Percentiles rank a stretch among this genome's conserved stretches.
These are phyloP conservation scores for Globisporangium viniferum DNA, from an alignment of 352 stramenopile genomes.

Conservation along the genomic window DNA sequence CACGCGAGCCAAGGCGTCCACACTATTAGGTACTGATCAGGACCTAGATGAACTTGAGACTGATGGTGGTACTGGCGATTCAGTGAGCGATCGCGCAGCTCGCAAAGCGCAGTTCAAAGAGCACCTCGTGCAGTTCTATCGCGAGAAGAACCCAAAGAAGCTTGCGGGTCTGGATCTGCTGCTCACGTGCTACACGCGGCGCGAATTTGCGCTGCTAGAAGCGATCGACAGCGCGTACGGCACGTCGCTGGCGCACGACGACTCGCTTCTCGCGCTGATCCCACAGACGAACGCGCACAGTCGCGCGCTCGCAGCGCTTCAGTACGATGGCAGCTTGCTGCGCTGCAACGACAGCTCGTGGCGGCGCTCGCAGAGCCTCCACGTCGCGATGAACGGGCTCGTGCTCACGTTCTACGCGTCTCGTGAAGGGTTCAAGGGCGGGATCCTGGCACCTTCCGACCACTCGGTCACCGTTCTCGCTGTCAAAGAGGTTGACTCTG, in stretches of 20 bases:
- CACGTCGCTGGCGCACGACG: slow-evolving; percentile 28
- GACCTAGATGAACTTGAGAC: not conserved
- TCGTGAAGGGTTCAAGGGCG: slow-evolving; percentile 56
- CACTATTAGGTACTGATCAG: not conserved
- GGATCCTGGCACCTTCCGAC: slow-evolving; percentile 12
- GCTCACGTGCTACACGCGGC: slow-evolving; percentile 40
- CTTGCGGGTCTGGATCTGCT: slow-evolving; percentile 45
- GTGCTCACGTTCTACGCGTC: slow-evolving; percentile 50
- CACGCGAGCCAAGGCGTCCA: slow-evolving; percentile 14
- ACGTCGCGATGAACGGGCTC: slow-evolving; percentile 46
- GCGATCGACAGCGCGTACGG: slow-evolving; percentile 47
- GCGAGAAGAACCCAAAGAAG: slow-evolving; percentile 50
- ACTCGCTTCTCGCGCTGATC: slow-evolving; percentile 29
- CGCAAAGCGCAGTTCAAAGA: slow-evolving; percentile 28
- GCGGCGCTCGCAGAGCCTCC: slow-evolving; percentile 35
- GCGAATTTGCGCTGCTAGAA: slow-evolving; percentile 44
- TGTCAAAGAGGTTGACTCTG: slow-evolving; percentile 18
- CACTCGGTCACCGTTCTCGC: slow-evolving; percentile 13
- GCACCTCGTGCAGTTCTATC: slow-evolving; percentile 47
- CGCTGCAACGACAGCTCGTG: slow-evolving; percentile 32
- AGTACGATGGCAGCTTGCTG: slow-evolving; percentile 38
- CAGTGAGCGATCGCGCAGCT: slow-evolving; percentile 17
- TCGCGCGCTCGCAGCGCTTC: slow-evolving; percentile 28
- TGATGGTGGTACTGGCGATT: slow-evolving; percentile 4
- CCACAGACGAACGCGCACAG: slow-evolving; percentile 29